A percentile compares a stretch with the other conserved stretches of the same genome.
phyloP scores from a whole-genome alignment of 768 basidiomycete species.

The Mycena capillaripes region DNA sequence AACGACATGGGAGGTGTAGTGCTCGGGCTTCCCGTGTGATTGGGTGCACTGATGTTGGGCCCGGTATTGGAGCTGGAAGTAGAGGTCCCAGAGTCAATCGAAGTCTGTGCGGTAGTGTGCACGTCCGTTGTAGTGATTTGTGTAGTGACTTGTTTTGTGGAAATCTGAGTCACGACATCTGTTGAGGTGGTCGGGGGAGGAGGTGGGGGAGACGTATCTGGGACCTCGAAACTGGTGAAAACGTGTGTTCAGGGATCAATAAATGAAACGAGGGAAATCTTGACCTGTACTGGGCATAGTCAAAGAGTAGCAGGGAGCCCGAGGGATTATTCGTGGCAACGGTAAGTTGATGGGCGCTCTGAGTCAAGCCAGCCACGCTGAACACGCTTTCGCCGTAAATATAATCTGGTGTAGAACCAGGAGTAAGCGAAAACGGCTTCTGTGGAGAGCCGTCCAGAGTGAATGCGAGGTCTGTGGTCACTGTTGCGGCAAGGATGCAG shows the following conservation, averaged over 20 bases:
- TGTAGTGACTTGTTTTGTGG: not conserved
- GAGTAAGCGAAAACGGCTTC: not conserved
- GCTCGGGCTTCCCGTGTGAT: not conserved
- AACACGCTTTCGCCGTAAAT: slow-evolving; percentile 13
- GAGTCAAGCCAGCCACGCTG: not conserved
- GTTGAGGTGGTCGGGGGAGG: no score
- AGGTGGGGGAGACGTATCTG: no score
- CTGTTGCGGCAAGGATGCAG: slow-evolving; percentile 24
- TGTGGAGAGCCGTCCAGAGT: slow-evolving; percentile 18
- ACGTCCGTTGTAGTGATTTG: not conserved
- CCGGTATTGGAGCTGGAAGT: not conserved
- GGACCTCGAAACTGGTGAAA: not conserved
- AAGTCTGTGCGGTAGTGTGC: not conserved
- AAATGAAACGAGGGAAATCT: not conserved
- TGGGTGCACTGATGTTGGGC: no score
- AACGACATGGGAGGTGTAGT: not conserved
- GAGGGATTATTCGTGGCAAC: slow-evolving; percentile 18
- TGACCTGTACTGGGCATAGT: slow-evolving; percentile 28
- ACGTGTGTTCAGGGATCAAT: not conserved
- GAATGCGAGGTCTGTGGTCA: slow-evolving; percentile 18
- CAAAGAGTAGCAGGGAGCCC: slow-evolving; percentile 23
- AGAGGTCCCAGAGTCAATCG: not conserved
- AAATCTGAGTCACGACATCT: not conserved
- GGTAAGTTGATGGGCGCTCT: slow-evolving; percentile 9
- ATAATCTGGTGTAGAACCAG: slow-evolving; percentile 14